A percentile compares a stretch with the other conserved stretches of the same genome.
These are phyloP conservation scores for Panicum miliaceum DNA, from an alignment of 176 grass and related monocot genomes.

Conservation along the genomic window DNA sequence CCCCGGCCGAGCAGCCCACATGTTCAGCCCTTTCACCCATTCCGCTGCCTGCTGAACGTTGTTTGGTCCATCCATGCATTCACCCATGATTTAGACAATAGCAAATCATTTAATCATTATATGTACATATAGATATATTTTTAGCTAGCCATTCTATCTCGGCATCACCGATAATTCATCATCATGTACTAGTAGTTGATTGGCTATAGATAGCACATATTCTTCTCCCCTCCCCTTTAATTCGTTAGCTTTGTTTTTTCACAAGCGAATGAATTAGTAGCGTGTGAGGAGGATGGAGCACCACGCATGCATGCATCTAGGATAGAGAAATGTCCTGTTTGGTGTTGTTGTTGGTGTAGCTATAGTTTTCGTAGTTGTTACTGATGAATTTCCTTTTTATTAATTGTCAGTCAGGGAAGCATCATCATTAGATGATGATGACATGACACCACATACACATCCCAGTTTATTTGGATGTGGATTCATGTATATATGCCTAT, in stretches of 20 bases:
- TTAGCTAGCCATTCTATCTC: neutral
- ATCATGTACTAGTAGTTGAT: slow-evolving; percentile 8
- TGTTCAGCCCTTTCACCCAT: slow-evolving; percentile 54
- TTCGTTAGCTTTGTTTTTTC: slow-evolving; percentile 54
- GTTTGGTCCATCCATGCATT: neutral
- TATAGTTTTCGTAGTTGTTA: slow-evolving; percentile 16
- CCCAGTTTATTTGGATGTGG: slow-evolving; percentile 44
- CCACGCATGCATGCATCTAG: slow-evolving; percentile 26
- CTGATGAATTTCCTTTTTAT: slow-evolving; percentile 35
- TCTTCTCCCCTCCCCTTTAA: neutral
- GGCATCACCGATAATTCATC: neutral
- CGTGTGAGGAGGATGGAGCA: slow-evolving; percentile 44
- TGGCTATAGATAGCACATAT: slow-evolving; percentile 21
- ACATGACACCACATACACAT: slow-evolving; percentile 11
- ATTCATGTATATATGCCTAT: neutral
- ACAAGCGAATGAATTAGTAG: slow-evolving; percentile 31
- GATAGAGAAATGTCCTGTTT: neutral
- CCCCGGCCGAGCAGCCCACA: neutral
- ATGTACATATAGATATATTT: neutral
- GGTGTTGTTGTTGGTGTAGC: slow-evolving; percentile 11
- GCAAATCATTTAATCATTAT: neutral
- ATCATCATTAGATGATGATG: slow-evolving; percentile 34
- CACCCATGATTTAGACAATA: neutral
- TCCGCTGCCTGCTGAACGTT: slow-evolving; percentile 45
- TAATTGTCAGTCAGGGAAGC: slow-evolving; percentile 27